phyloP scores from a whole-genome alignment of 1,284 basidiomycete species.

The Puccinia coronata region DNA sequence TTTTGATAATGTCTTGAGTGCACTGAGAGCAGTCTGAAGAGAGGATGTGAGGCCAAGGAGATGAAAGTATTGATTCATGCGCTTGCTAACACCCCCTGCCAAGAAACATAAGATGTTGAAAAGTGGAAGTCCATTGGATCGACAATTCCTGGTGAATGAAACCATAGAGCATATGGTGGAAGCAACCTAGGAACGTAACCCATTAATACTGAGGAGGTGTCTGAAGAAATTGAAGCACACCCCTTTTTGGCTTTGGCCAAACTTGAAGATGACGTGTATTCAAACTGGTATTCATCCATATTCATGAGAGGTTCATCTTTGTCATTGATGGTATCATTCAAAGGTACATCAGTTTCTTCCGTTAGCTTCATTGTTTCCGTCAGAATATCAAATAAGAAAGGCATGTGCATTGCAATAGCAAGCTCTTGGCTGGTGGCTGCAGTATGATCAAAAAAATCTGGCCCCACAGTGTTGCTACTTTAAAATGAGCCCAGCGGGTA shows the following conservation, averaged over 20 bases:
- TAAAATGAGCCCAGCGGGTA: neutral
- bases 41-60: neutral
- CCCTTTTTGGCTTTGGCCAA: too few species aligned
- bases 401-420: neutral
- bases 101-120: neutral
- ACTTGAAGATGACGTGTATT: too few species aligned
- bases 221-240: neutral
- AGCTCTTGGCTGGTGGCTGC: neutral
- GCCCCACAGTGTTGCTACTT: neutral
- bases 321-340: too few species aligned
- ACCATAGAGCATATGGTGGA: neutral
- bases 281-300: too few species aligned
- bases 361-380: neutral
- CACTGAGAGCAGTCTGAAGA: neutral
- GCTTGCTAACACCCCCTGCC: neutral
- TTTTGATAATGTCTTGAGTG: neutral
- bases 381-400: neutral
- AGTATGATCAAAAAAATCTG: neutral
- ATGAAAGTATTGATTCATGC: neutral
- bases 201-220: neutral
- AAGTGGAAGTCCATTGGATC: neutral
- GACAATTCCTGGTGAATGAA: neutral
- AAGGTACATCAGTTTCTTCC: neutral
- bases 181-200: neutral
- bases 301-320: too few species aligned